Base-by-base conservation (phyloP, 768 basidiomycete genomes). In the Podaxis carcinomalis region DNA sequence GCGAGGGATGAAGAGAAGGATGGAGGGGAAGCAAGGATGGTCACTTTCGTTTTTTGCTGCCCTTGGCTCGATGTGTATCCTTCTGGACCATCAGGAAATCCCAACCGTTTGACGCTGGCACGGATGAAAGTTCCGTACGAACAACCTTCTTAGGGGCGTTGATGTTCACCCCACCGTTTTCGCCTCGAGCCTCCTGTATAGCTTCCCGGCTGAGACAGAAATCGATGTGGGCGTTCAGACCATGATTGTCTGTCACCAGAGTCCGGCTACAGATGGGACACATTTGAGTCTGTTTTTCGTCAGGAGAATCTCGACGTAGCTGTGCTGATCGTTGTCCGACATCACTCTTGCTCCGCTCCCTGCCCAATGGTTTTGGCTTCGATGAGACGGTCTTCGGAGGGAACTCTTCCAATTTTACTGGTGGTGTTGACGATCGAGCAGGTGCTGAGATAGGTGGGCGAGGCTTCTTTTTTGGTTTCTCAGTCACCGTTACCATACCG, bases 201-300 rank as follows among this genome's bases (percentile, higher is more conserved):
- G 85, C 89, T 23, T 81, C 83, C 61, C 85, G 83, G 69, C 91
- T 95, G 54, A 97, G 72, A 68, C 95, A 97, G 67, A 87, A 90
- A 72, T 97, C 94, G 47, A 97, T 80, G 67, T 97, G 94, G n/a
- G 83, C 78, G 68, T 97, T 96, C 36, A 97, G 73, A 4, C 83
- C 87, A 51, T 81, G 78, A 69, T 97, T 97, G 70, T 93, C 86
- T 1, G 81, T 84, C 62, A 80, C 75, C 57, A 93, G 70, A 11
- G 73, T 70, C 68, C 83, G 85, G 25, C 73, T 69, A 67, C 92
- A 95, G 23, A 95, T 77, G 3, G 95, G 93, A 71, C 93, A 95
- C 0, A 72, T 71, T 57, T 83, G 79, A n/a, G 67, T 69, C 57
- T 76, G 70, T 51, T 56, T 32, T 13, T 58, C 32, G 52, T 40